A percentile compares a stretch with the other conserved stretches of the same genome.
Conservation (phyloP, 345 rosid genomes). For the Populus alba region DNA sequence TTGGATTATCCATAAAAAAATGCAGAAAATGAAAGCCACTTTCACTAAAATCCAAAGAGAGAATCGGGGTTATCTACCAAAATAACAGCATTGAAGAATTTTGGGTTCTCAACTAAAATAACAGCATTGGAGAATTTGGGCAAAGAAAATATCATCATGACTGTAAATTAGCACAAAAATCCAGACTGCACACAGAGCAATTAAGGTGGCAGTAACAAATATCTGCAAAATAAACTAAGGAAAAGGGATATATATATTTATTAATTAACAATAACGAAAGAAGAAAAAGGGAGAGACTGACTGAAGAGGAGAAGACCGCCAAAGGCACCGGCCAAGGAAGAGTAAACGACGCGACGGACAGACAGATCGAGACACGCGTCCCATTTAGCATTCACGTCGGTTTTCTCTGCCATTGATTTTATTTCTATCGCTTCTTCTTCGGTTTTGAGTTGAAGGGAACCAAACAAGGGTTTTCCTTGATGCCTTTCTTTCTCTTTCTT, state of each 20-base stretch:
- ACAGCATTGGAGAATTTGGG: not conserved
- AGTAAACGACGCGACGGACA: slow-evolving; percentile 74
- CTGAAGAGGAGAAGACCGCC: slow-evolving; percentile 88
- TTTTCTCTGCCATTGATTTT: slow-evolving; percentile 13
- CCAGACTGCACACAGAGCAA: not conserved
- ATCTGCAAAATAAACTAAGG: not conserved
- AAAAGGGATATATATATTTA: not conserved
- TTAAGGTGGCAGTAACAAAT: not conserved
- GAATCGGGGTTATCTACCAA: not conserved
- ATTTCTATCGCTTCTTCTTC: not conserved
- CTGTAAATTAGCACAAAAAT: not conserved
- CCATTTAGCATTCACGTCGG: slow-evolving; percentile 63
- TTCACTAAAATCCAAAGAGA: not conserved
- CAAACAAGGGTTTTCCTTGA: no score
- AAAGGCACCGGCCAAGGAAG: slow-evolving; percentile 77
- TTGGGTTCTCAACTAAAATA: not conserved
- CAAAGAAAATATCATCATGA: not conserved
- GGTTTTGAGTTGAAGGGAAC: no score
- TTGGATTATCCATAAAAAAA: no score
- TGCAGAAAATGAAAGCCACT: no score
- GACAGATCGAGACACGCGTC: slow-evolving; percentile 88
- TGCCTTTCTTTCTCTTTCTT: no score
- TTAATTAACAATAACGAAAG: not conserved
- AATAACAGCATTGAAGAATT: not conserved
- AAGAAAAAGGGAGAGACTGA: slow-evolving; percentile 25